Base-by-base conservation (phyloP, 768 basidiomycete genomes). In the Boletus pseudo-olivaceus region DNA sequence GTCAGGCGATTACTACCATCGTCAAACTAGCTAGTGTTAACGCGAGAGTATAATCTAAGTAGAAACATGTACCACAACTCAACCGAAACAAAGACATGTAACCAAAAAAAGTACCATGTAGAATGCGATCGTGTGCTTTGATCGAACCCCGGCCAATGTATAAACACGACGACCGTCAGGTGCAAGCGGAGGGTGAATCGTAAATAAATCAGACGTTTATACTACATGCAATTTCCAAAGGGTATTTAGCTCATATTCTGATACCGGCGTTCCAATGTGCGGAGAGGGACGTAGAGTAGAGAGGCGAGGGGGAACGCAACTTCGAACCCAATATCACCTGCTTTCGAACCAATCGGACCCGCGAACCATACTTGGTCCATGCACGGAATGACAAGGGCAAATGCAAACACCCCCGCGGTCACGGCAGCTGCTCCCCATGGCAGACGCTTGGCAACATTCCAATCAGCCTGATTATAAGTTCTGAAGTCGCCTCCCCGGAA, bases 271-370 rank as follows among this genome's bases (percentile, higher is more conserved):
- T 84, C 82, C 29, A 82, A 41, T 57, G 64, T 74, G 52, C 88
- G 73, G 33, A 88, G 73, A 2, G 80, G 80, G 5, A 82, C 17
- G 65, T 87, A 89, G 35, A 80, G 58, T 35, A 80, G 17, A 12
- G 66, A 72, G 0, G 80, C 76, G 7, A 77, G 68, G 5, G 69
- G 65, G 49, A 85, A 81, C 0, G 85, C 85, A 15, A 83, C 68
- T 54, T 87, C 75, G 37, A 91, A 79, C 3, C 86, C 89, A 49
- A 91, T 82, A 67, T 91, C 89, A 3, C 89, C 89, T 11, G 84
- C 76, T 8, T 62, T 71, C 34, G 64, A 60, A 4, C 87, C 88
- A 19, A 90, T 82, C 0, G 87, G 88, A 1, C 89, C 89, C 4
- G 72, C 68, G 63, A 81, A 90, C 82, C 83, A 90, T 14, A 74